Conservation (phyloP, 768 basidiomycete species). For the Lyophyllum semitale region DNA sequence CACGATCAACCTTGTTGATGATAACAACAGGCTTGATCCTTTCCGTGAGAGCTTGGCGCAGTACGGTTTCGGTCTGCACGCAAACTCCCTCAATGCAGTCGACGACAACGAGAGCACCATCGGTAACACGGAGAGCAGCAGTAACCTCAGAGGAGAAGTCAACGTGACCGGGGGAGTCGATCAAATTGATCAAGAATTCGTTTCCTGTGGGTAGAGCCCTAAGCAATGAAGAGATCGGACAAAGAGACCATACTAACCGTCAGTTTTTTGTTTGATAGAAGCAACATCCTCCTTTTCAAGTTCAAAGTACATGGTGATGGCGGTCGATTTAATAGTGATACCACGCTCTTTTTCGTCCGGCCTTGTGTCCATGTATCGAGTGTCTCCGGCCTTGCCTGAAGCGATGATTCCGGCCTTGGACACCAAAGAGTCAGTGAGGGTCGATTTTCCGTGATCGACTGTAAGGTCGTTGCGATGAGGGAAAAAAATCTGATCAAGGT, state of each 20-base stretch:
- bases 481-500: slow-evolving; percentile 3
- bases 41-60: slow-evolving; percentile 95
- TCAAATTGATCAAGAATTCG: slow-evolving; percentile 99
- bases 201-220: slow-evolving; percentile 48
- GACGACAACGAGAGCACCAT: slow-evolving; percentile 98
- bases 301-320: slow-evolving; percentile 99
- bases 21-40: slow-evolving; percentile 98
- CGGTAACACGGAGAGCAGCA: slow-evolving; percentile 98
- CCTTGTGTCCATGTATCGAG: slow-evolving; percentile 95
- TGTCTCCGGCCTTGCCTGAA: slow-evolving; percentile 85
- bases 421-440: slow-evolving; percentile 95
- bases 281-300: slow-evolving; percentile 84
- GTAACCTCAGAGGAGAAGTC: slow-evolving; percentile 99
- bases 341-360: slow-evolving; percentile 98
- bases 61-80: slow-evolving; percentile 98
- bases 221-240: neutral
- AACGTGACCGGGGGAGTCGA: slow-evolving; percentile 99
- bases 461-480: slow-evolving; percentile 1
- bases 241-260: slow-evolving; percentile 53
- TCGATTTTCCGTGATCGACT: slow-evolving; percentile 99
- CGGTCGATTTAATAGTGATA: slow-evolving; percentile 99
- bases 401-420: slow-evolving; percentile 99
- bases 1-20: slow-evolving; percentile 99
- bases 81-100: slow-evolving; percentile 99
- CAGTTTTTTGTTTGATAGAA: slow-evolving; percentile 91